These are phyloP conservation scores for Colletotrichum phormii DNA, from an alignment of 2,329 filamentous ascomycete genomes.

Conservation along the genomic window DNA sequence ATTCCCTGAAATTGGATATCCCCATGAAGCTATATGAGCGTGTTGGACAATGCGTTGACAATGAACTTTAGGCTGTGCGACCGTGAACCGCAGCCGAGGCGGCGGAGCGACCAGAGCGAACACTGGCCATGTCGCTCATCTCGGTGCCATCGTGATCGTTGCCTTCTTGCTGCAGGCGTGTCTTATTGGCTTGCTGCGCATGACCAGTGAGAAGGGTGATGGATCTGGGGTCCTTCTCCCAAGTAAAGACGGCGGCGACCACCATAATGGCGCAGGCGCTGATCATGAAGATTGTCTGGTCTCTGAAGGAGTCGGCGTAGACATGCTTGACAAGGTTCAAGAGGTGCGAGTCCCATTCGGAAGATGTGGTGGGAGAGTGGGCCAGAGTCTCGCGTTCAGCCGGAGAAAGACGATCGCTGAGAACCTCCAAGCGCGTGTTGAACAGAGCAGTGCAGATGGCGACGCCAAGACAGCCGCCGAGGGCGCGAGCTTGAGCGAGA, in stretches of 20 bases:
- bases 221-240: conserved; percentile 54
- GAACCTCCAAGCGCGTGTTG: conserved; percentile 56
- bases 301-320: conserved; percentile 59
- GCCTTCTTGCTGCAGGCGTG: conserved; percentile 3
- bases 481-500: conserved; percentile 68
- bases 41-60: background rate
- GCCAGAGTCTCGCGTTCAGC: conserved; percentile 56
- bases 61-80: background rate
- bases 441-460: conserved; percentile 70
- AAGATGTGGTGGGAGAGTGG: conserved; percentile 55
- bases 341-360: conserved; percentile 47
- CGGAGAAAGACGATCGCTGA: conserved; percentile 49
- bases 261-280: conserved; percentile 56
- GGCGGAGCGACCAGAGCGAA: conserved; percentile 9
- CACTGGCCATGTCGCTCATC: conserved; percentile 31
- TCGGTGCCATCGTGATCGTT: conserved; percentile 22
- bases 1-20: conserved; percentile 12
- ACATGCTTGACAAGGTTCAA: conserved; percentile 51
- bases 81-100: background rate
- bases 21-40: background rate
- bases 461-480: conserved; percentile 70
- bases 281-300: conserved; percentile 60
- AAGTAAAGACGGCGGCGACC: conserved; percentile 55
- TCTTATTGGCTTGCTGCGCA: conserved; percentile 28
- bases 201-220: conserved; percentile 38